phyloP scores from a whole-genome alignment of 2,329 filamentous ascomycete genomes.

The Saccharata proteae region DNA sequence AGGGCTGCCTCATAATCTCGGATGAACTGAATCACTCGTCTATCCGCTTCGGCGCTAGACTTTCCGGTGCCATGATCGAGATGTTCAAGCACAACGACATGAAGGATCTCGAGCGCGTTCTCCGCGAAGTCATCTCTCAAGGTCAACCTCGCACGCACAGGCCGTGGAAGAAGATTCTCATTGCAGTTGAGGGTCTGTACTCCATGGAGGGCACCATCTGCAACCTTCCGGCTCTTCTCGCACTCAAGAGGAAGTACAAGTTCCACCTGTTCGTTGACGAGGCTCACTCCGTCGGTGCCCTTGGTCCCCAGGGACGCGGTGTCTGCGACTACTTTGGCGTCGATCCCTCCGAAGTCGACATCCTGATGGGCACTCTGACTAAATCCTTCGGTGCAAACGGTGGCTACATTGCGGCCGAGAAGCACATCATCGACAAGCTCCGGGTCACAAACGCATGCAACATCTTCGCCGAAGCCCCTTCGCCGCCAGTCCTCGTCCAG shows the following conservation, averaged over 20 bases:
- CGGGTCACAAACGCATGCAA: conserved; percentile 75
- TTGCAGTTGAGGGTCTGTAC: conserved; percentile 93
- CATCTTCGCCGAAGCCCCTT: conserved; percentile 74
- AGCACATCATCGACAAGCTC: conserved; percentile 85
- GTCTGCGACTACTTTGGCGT: conserved; percentile 97
- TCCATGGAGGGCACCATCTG: conserved; percentile 99
- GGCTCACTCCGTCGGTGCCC: conserved; percentile 87
- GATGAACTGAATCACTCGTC: conserved; percentile 98
- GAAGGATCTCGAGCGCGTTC: conserved; percentile 67
- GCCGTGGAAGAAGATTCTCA: conserved; percentile 97
- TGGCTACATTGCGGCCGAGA: conserved; percentile 84
- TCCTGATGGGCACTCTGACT: conserved; percentile 95
- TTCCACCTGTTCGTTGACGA: conserved; percentile 94
- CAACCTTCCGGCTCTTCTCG: conserved; percentile 81
- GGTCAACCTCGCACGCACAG: conserved; percentile 96
- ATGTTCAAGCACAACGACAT: conserved; percentile 99
- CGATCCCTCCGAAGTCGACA: conserved; percentile 76
- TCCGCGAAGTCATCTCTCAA: conserved; percentile 89
- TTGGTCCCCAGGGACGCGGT: conserved; percentile 77
- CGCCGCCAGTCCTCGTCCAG: conserved; percentile 80
- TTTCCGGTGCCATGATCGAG: conserved; percentile 87
- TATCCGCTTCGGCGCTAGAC: conserved; percentile 85
- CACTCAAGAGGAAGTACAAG: conserved; percentile 90
- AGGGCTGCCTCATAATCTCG: conserved; percentile 87
- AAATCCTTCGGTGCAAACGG: conserved; percentile 98